Percentiles rank a stretch among this genome's conserved stretches.
Evolutionary conservation across 495 filamentous ascomycete genomes (phyloP).

Genomic region (Penicillium turbatum): DNA sequence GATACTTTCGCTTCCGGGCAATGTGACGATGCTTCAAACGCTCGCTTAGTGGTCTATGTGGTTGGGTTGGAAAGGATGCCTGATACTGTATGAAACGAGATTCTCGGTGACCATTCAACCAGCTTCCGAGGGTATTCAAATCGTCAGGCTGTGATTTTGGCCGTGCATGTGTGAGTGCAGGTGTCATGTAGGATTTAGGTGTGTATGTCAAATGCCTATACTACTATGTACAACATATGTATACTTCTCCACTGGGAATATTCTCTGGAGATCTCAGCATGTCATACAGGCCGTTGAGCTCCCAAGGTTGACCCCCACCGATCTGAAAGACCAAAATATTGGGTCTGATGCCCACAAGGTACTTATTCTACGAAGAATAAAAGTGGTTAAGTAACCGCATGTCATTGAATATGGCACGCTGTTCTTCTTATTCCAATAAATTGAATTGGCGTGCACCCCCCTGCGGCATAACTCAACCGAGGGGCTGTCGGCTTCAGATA

Average conservation of each 20-base stretch:
- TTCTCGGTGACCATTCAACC: not conserved
- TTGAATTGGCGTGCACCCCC: constrained; percentile 1
- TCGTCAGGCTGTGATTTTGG: not conserved
- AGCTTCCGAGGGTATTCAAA: not conserved
- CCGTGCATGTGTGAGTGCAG: not conserved
- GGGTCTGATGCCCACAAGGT: constrained; percentile 28
- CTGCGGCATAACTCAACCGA: not conserved
- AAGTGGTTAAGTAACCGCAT: constrained; percentile 14
- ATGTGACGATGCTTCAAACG: constrained; percentile 3
- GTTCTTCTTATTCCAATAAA: not conserved
- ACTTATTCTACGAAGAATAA: constrained; percentile 22
- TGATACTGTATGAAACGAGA: constrained; percentile 1
- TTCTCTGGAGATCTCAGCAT: not conserved
- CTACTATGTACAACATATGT: not conserved
- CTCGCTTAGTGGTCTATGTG: constrained; percentile 1
- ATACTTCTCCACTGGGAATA: not conserved
- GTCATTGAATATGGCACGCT: constrained; percentile 7
- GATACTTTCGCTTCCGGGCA: not conserved
- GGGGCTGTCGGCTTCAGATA: not conserved
- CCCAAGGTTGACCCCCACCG: constrained; percentile 3
- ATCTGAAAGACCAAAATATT: constrained; percentile 13
- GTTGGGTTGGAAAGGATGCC: constrained; percentile 6
- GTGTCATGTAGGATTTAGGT: not conserved
- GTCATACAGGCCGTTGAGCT: constrained; percentile 11
- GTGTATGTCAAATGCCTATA: not conserved